Conservation (phyloP, 306 rosid genomes). For the Oxytropis ochrocephala region DNA sequence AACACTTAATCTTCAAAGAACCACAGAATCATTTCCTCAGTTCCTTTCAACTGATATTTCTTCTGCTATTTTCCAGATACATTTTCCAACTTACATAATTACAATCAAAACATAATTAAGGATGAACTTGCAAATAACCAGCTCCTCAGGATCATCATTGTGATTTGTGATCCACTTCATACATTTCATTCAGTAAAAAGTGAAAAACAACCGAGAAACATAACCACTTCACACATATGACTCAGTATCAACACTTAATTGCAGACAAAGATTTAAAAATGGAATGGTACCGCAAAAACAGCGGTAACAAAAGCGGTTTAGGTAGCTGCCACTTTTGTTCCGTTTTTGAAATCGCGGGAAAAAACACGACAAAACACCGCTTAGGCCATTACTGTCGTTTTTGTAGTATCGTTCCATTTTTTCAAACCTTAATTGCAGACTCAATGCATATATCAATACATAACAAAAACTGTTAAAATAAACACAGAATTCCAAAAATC, state of each 20-base stretch:
- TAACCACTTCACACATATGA: background rate
- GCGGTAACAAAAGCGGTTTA: no score
- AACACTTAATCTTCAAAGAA: background rate
- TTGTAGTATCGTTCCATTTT: no score
- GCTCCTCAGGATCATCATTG: background rate
- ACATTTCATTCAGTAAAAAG: background rate
- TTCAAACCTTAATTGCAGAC: background rate
- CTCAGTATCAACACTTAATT: background rate
- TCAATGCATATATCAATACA: background rate
- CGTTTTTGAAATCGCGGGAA: no score
- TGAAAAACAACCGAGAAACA: background rate
- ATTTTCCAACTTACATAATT: background rate
- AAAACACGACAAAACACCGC: no score
- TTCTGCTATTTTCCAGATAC: background rate
- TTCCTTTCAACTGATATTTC: background rate
- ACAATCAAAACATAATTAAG: background rate
- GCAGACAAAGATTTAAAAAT: background rate
- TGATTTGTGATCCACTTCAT: background rate
- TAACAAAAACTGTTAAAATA: background rate
- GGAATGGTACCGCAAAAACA: no score
- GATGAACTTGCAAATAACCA: background rate
- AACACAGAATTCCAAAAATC: background rate
- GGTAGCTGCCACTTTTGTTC: no score
- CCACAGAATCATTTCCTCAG: background rate
- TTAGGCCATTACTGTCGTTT: no score